A percentile compares a stretch with the other conserved stretches of the same genome.
Conservation (phyloP, 202 grass and related monocot genomes). For the Sporobolus alterniflorus region DNA sequence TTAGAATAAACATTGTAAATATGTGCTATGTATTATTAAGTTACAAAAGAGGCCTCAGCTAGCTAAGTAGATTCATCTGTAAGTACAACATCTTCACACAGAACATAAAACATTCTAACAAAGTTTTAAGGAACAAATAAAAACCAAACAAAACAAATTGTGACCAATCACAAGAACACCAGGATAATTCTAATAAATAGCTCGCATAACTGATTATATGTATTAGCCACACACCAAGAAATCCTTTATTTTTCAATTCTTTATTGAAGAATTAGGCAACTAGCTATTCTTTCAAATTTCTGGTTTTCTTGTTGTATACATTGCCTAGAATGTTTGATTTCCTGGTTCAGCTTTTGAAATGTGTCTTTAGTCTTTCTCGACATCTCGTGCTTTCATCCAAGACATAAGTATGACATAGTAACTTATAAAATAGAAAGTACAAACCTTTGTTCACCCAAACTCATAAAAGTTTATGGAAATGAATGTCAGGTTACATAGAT, state of each 20-base stretch:
- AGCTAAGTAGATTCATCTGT: neutral
- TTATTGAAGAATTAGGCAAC: neutral
- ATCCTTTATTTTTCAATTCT: neutral
- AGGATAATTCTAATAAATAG: neutral
- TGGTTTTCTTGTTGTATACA: neutral
- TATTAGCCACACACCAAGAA: neutral
- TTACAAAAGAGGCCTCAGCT: no score
- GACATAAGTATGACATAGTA: neutral
- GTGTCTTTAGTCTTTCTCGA: neutral
- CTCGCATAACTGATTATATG: neutral
- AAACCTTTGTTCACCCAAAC: neutral
- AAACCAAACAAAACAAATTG: neutral
- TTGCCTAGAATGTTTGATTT: neutral
- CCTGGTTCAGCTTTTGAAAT: neutral
- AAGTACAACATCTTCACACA: neutral
- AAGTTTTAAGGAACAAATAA: neutral
- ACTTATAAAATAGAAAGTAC: neutral
- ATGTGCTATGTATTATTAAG: no score
- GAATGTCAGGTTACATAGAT: neutral
- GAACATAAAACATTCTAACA: neutral
- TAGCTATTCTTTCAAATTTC: neutral
- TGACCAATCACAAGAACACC: neutral
- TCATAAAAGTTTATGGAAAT: neutral
- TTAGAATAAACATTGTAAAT: no score
- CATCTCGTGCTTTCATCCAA: neutral